These are phyloP conservation scores for Tripterygium wilfordii DNA, from an alignment of 177 flowering plant species.

Conservation along the genomic window DNA sequence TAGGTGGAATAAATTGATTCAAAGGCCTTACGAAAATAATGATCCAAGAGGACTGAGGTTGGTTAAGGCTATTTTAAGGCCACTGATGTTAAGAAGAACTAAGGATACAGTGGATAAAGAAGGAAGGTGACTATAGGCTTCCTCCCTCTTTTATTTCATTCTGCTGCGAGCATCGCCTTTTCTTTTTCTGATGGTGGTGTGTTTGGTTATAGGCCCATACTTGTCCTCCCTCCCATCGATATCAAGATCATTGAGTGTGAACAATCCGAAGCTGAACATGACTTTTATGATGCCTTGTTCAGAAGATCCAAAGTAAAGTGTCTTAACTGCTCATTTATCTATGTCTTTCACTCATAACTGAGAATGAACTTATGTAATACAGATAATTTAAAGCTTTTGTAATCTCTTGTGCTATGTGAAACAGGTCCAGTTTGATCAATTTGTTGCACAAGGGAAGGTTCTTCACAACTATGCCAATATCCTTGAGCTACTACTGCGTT, in stretches of 20 bases:
- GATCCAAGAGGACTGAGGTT: conserved; percentile 54
- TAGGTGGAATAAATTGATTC: conserved; percentile 74
- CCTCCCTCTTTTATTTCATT: not conserved
- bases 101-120: conserved; percentile 63
- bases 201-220: conserved; percentile 48
- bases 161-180: not conserved
- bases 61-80: conserved; percentile 60
- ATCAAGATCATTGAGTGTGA: conserved; percentile 54
- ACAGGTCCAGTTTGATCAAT: conserved; percentile 79
- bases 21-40: conserved; percentile 65
- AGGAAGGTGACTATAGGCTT: conserved; percentile 42
- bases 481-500: conserved; percentile 70
- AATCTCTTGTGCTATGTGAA: conserved; percentile 1
- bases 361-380: no score
- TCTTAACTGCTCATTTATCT: not conserved
- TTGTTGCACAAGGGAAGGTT: conserved; percentile 79
- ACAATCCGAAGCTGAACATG: conserved; percentile 71
- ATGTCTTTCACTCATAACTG: no score
- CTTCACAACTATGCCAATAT: conserved; percentile 73
- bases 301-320: conserved; percentile 56
- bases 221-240: conserved; percentile 72
- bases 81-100: conserved; percentile 76
- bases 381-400: no score
- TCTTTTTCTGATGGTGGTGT: conserved; percentile 6
- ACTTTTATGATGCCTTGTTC: conserved; percentile 72